These are phyloP conservation scores for Fusarium sp. DNA, from an alignment of 2,329 filamentous ascomycete genomes.

Conservation along the genomic window DNA sequence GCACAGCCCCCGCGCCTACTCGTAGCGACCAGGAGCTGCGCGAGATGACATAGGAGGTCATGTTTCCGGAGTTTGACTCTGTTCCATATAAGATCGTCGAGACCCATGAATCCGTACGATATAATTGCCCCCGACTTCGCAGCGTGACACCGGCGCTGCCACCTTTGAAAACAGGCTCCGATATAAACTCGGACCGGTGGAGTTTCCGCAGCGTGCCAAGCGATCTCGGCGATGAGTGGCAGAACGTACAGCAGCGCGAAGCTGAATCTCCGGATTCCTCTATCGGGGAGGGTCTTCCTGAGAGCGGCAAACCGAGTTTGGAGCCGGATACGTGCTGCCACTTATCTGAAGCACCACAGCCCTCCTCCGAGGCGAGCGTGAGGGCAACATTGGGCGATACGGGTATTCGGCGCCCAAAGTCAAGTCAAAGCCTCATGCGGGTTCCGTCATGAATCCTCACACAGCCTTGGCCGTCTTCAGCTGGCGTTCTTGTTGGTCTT, in stretches of 20 bases:
- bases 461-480: background rate
- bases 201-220: constrained; percentile 23
- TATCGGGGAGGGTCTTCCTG: background rate
- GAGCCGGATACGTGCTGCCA: background rate
- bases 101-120: constrained; percentile 44
- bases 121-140: constrained; percentile 15
- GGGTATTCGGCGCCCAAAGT: constrained; percentile 1
- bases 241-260: constrained; percentile 27
- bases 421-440: constrained; percentile 2
- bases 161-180: constrained; percentile 9
- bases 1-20: constrained; percentile 29
- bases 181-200: background rate
- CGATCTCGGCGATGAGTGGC: constrained; percentile 31
- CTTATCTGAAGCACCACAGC: background rate
- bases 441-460: background rate
- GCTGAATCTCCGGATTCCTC: background rate
- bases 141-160: constrained; percentile 2
- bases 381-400: background rate
- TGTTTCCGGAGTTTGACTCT: constrained; percentile 48
- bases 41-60: constrained; percentile 61
- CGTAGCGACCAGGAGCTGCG: constrained; percentile 57
- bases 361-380: background rate
- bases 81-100: constrained; percentile 50
- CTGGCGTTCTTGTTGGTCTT: constrained; percentile 8
- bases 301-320: background rate